phyloP scores from a whole-genome alignment of 257 asterid genomes.

The Lycium ferocissimum region DNA sequence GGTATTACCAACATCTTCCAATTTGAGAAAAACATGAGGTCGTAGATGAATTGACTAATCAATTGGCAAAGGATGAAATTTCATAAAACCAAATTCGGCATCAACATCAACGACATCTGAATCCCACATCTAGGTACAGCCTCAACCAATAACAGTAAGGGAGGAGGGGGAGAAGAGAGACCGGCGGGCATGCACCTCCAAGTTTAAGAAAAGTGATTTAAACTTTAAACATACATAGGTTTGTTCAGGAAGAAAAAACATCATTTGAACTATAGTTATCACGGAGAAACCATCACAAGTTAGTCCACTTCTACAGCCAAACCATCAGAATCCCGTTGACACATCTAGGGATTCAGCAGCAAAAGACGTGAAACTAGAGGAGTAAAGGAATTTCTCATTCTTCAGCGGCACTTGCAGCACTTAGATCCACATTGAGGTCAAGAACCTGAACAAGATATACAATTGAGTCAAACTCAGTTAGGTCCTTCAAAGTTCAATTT shows the following conservation, averaged over 20 bases:
- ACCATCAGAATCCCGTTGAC: not conserved
- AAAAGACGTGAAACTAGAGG: not conserved
- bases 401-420: slow-evolving; percentile 61
- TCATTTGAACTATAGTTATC: not conserved
- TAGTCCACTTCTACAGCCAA: slow-evolving; percentile 14
- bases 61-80: not conserved
- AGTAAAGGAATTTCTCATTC: slow-evolving; percentile 41
- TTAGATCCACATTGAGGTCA: slow-evolving; percentile 56
- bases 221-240: not conserved
- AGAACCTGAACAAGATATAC: slow-evolving; percentile 39
- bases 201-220: not conserved
- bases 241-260: not conserved
- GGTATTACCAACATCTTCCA: not conserved
- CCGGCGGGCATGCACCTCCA: not conserved
- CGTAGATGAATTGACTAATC: not conserved
- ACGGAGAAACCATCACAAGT: not conserved
- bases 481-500: slow-evolving; percentile 13
- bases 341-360: not conserved
- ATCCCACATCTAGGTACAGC: not conserved
- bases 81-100: slow-evolving; percentile 10
- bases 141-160: not conserved
- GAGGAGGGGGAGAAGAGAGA: not conserved
- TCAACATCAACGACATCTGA: not conserved
- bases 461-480: not conserved
- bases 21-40: not conserved